Evolutionary conservation across 306 rosid species (phyloP).

Genomic region (Sechiopsis laciniata): DNA sequence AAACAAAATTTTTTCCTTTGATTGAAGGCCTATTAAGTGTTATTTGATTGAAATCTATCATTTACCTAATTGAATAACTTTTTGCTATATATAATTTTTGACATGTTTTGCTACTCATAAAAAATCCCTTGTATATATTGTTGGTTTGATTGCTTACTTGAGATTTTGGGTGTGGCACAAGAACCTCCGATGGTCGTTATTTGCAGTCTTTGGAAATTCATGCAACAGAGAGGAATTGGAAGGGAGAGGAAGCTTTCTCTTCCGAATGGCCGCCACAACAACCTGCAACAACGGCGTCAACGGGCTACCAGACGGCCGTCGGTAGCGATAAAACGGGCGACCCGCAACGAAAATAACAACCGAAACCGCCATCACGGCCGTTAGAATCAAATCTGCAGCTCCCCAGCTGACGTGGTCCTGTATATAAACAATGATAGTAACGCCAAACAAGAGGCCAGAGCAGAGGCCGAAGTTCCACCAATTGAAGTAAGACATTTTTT

Average conservation of each 20-base stretch:
- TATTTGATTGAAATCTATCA: too few relatives aligned
- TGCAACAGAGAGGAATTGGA: constrained; percentile 45
- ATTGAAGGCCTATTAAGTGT: too few relatives aligned
- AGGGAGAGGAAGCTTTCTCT: constrained; percentile 64
- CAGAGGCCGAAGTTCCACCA: constrained; percentile 92
- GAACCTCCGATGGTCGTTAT: constrained; percentile 34
- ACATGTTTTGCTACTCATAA: too few relatives aligned
- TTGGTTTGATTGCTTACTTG: constrained; percentile 39
- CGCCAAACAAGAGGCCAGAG: constrained; percentile 67
- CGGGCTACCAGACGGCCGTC: constrained; percentile 70
- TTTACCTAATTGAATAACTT: too few relatives aligned
- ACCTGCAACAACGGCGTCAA: constrained; percentile 83
- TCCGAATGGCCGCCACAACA: constrained; percentile 66
- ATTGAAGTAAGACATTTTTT: constrained; percentile 86
- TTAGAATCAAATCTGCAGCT: constrained; percentile 54
- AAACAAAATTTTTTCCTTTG: too few relatives aligned
- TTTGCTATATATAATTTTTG: too few relatives aligned
- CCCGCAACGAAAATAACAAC: constrained; percentile 56
- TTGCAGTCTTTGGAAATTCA: constrained; percentile 42
- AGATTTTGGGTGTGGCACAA: constrained; percentile 68
- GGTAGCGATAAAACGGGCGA: constrained; percentile 56
- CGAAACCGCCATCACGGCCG: constrained; percentile 55
- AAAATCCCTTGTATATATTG: too few relatives aligned
- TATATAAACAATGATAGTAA: constrained; percentile 69
- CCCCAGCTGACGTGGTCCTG: constrained; percentile 85